A percentile compares a stretch with the other conserved stretches of the same genome.
Evolutionary conservation across 1,284 basidiomycete genomes (phyloP).

Genomic region (Heterobasidion parviporum): DNA sequence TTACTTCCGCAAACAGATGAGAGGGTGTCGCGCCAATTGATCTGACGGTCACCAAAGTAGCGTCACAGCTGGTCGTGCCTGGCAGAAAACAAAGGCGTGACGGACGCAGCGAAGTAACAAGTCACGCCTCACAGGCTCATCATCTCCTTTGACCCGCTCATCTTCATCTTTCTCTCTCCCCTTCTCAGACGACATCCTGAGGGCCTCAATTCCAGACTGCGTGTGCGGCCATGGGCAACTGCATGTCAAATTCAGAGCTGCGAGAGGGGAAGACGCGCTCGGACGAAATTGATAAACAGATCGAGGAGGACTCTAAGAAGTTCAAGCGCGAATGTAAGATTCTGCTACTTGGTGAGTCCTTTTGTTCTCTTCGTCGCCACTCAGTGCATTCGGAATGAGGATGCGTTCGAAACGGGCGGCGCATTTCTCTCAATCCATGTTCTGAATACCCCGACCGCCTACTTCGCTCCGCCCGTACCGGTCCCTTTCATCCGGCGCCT

Average conservation of each 20-base stretch:
- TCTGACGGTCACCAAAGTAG: too few species aligned
- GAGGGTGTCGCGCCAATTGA: too few species aligned
- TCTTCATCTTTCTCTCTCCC: neutral
- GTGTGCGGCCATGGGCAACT: slow-evolving; percentile 49
- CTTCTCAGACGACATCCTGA: neutral
- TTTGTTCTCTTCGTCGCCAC: neutral
- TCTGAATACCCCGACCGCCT: neutral
- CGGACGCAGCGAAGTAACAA: too few species aligned
- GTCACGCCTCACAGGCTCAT: too few species aligned
- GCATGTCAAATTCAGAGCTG: slow-evolving; percentile 46
- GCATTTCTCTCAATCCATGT: slow-evolving; percentile 1
- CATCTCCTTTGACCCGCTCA: too few species aligned
- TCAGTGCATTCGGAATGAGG: neutral
- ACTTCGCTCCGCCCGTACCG: neutral
- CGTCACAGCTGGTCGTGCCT: too few species aligned
- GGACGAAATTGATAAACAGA: slow-evolving; percentile 63
- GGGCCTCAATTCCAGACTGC: neutral
- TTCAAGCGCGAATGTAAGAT: slow-evolving; percentile 95
- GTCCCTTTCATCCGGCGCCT: neutral
- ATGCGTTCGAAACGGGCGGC: too few species aligned
- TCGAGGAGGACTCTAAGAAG: slow-evolving; percentile 64
- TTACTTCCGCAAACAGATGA: too few species aligned
- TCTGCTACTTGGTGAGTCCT: slow-evolving; percentile 70
- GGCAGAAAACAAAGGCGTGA: too few species aligned
- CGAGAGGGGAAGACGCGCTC: slow-evolving; percentile 58